Base-by-base conservation (phyloP, 805 yeast genomes). In the Yamadazyma paraphyllophila region DNA sequence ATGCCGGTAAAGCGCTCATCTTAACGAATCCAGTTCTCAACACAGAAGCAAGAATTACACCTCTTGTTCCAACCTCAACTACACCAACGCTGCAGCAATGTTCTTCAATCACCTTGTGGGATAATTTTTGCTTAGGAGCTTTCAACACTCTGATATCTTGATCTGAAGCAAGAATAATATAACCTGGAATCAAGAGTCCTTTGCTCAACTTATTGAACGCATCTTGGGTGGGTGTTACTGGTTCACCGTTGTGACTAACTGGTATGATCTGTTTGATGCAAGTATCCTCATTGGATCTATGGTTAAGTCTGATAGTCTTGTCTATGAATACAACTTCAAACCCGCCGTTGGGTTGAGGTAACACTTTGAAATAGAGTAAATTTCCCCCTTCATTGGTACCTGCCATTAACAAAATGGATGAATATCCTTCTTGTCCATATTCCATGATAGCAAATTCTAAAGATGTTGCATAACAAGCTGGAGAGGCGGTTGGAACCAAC, bases 321-420 rank as follows among this genome's bases (percentile, higher is more conserved):
- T 67, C 83, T 7, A 78, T 69, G 46, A 74, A 74, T 20, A 74
- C 74, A 0, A 81, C 85, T 25, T 69, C 66, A 58, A 82, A 89
- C 0, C 92, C 94, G 5, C 72, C 73, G 37, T 74, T 63, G 0
- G 74, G 67, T 36, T 74, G 76, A 1, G 96, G 96, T 3, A 82
- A 59, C 2, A 91, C 63, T 56, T 82, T 81, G 63, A 77, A 88
- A 0, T 81, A 73, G 24, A 83, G 49, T 10, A 89, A 58, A 45
- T 87, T 69, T 13, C 77, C 85, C 13, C 97, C 97, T 12, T 67
- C 66, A 45, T 80, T 78, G 0, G 96, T 85, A 17, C 98, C 98
- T 10, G 83, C 85, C 17, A 79, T 65, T 65, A 91, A 63, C 20
- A 87, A 56, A 31, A 91, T 78, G n/a, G 89, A 82, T 0, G 94